Evolutionary conservation across 2,329 filamentous ascomycete genomes (phyloP).

Genomic region (Neoscytalidium dimidiatum): DNA sequence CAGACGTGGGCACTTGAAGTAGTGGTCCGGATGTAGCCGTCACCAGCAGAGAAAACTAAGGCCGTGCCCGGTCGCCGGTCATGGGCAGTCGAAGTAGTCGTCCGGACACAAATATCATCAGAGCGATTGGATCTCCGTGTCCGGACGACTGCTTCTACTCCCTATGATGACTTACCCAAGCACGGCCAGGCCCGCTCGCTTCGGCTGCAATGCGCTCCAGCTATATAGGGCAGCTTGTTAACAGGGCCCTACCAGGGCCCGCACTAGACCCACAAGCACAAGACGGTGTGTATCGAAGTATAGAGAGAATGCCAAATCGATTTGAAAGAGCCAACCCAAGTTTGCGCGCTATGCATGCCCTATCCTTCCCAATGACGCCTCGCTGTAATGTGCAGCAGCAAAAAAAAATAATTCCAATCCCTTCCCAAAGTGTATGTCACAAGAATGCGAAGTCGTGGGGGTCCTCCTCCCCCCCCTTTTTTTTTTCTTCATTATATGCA

Average conservation of each 20-base stretch:
- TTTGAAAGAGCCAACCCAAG: slow-evolving; percentile 10
- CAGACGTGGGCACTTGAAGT: no score
- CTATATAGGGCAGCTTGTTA: background rate
- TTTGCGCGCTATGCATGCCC: slow-evolving; percentile 4
- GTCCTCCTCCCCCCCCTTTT: no score
- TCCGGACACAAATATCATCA: no score
- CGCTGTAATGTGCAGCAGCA: slow-evolving; percentile 17
- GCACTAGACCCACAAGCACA: background rate
- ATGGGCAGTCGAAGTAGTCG: no score
- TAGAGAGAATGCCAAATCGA: background rate
- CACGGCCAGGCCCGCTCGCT: no score
- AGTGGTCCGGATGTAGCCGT: no score
- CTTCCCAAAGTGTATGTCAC: slow-evolving; percentile 12
- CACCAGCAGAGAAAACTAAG: no score
- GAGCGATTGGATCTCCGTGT: no score
- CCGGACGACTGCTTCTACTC: no score
- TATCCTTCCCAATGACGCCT: slow-evolving; percentile 13
- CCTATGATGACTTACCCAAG: no score
- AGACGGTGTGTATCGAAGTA: background rate
- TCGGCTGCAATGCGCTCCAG: no score
- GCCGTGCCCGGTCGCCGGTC: no score
- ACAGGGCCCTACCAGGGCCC: background rate
- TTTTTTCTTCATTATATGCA: slow-evolving; percentile 29
- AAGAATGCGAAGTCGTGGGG: slow-evolving; percentile 17
- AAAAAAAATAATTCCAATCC: background rate